Conservation (phyloP, 768 basidiomycete species). For the Tricholoma flavovirens region DNA sequence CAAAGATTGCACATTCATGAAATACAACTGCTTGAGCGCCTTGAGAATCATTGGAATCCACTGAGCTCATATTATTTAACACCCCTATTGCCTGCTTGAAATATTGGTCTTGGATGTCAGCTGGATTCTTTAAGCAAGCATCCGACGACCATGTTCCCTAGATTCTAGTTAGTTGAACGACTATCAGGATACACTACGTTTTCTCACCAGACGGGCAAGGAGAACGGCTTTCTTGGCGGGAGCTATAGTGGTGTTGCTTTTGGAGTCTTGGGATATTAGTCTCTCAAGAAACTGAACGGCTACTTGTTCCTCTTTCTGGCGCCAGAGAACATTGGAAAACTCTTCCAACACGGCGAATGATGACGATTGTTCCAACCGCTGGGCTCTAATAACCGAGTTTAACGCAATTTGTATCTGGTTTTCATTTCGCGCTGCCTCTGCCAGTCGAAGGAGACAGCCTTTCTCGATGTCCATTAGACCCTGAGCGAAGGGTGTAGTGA, state of each 20-base stretch:
- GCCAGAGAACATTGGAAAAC: slow-evolving; percentile 88
- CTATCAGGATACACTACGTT: background rate
- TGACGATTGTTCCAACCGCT: slow-evolving; percentile 44
- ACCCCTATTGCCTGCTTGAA: slow-evolving; percentile 57
- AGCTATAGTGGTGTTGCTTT: slow-evolving; percentile 10
- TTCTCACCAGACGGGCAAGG: slow-evolving; percentile 60
- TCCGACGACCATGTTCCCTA: slow-evolving; percentile 91
- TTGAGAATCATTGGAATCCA: slow-evolving; percentile 12
- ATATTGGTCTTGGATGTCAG: slow-evolving; percentile 60
- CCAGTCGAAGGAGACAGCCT: slow-evolving; percentile 64
- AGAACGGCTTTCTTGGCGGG: slow-evolving; percentile 33
- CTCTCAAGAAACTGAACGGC: slow-evolving; percentile 71
- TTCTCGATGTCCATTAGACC: slow-evolving; percentile 58
- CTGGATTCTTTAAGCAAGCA: slow-evolving; percentile 76
- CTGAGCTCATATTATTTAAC: slow-evolving; percentile 19
- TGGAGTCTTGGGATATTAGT: slow-evolving; percentile 19
- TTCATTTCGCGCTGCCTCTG: slow-evolving; percentile 61
- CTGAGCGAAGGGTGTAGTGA: slow-evolving; percentile 48
- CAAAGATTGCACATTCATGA: slow-evolving; percentile 82
- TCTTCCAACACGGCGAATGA: slow-evolving; percentile 63
- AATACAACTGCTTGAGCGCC: slow-evolving; percentile 54
- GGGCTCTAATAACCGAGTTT: slow-evolving; percentile 78
- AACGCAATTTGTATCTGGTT: slow-evolving; percentile 76
- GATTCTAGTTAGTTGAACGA: background rate
- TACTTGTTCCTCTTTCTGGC: slow-evolving; percentile 75